Base-by-base conservation (phyloP, 345 rosid species). In the Raphanus sativus region DNA sequence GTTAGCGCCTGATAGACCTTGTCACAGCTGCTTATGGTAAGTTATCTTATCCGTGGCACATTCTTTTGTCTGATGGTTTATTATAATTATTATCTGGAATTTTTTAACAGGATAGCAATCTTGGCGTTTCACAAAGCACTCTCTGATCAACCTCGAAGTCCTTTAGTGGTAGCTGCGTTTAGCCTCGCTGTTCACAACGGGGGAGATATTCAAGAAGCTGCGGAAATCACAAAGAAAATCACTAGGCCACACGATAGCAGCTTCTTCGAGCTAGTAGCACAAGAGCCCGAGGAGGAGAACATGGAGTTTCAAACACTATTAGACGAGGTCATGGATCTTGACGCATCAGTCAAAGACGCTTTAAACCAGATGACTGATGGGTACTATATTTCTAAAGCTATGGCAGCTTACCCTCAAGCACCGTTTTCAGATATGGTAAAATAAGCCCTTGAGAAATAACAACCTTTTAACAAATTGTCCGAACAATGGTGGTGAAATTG, bases 21-120 rank as follows among this genome's bases (percentile, higher is more conserved):
- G 99, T 80, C 96, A 93, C 84, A 77, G 89, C 84, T 86, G 91
- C 86, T 86, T 96, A 86, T 96, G 98, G 97, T 96, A 85, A 82
- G 83, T 63, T 12, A 52, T 52, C 65, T 74, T 61, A 17, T 30
- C 2, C 13, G 11, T 15, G 26, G 17, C 0, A 1, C 16, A 11
- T 24, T 26, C 28, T 4, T 16, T 24, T 8, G 9, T 21, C 45
- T 10, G 12, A 34, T 2, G 62, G 36, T 52, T 21, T 55, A 56
- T 34, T 6, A 13, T 16, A 60, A 56, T 10, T 4, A 56, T 10
- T 4, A 55, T 64, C 59, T 34, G 12, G 29, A 32, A 11, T 32
- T 32, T 32, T 7, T 34, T 56, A 17, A 62, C 87, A 96, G 98
- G 99, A 59, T 91, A 71, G 91, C 85, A 48, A 79, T 91, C 54